A percentile compares a stretch with the other conserved stretches of the same genome.
Conservation (phyloP, 768 basidiomycete genomes). For the Rhizopogon roseolus region DNA sequence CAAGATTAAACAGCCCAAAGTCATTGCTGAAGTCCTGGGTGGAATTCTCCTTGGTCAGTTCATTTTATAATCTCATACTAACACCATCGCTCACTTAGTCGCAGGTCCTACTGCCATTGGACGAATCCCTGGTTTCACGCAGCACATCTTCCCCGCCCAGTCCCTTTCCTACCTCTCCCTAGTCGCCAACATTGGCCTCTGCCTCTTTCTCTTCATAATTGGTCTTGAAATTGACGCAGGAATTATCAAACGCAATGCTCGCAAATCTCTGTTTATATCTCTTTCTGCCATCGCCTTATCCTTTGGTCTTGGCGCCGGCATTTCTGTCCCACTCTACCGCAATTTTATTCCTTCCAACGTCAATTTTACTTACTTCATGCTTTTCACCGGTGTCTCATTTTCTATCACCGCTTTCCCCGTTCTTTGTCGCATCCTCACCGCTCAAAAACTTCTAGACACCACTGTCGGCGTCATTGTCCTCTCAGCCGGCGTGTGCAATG, state of each 20-base stretch:
- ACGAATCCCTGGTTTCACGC: slow-evolving; percentile 83
- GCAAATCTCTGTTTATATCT: slow-evolving; percentile 63
- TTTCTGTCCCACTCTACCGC: slow-evolving; percentile 71
- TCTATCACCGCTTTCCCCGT: slow-evolving; percentile 89
- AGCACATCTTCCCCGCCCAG: slow-evolving; percentile 72
- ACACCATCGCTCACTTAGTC: slow-evolving; percentile 33
- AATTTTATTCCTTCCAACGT: slow-evolving; percentile 57
- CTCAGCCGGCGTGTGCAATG: slow-evolving; percentile 88
- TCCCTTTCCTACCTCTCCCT: slow-evolving; percentile 79
- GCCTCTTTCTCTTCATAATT: slow-evolving; percentile 88
- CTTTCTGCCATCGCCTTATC: slow-evolving; percentile 81
- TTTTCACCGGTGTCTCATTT: slow-evolving; percentile 90
- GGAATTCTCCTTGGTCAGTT: slow-evolving; percentile 78
- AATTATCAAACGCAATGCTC: slow-evolving; percentile 73
- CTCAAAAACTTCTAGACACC: slow-evolving; percentile 87
- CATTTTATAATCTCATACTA: not conserved
- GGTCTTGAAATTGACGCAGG: slow-evolving; percentile 85
- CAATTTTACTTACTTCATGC: slow-evolving; percentile 84
- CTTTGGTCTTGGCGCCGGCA: slow-evolving; percentile 79
- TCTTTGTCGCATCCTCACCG: slow-evolving; percentile 83
- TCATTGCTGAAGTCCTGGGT: slow-evolving; percentile 80
- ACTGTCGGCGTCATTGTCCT: slow-evolving; percentile 91
- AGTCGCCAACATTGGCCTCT: slow-evolving; percentile 84
- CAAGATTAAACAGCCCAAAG: slow-evolving; percentile 81
- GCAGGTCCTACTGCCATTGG: slow-evolving; percentile 55